Evolutionary conservation across 2,329 filamentous ascomycete species (phyloP).

Genomic region (Fusarium nisikadoi): DNA sequence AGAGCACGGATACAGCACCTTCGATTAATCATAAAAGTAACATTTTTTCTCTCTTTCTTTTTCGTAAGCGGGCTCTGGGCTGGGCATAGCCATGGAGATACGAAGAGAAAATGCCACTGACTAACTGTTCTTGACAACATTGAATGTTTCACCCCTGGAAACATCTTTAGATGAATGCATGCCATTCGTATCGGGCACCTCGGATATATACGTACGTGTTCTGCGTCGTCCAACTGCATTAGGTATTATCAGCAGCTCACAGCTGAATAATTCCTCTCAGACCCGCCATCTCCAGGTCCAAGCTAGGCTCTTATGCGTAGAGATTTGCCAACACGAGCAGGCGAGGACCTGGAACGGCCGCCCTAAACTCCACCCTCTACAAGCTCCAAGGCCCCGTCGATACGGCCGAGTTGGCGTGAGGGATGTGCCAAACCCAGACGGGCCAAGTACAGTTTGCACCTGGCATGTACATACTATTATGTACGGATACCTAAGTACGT

Average conservation of each 20-base stretch:
- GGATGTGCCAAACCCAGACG: conserved; percentile 15
- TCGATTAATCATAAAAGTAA: conserved; percentile 3
- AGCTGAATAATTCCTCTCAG: conserved; percentile 11
- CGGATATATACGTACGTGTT: background rate
- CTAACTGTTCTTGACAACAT: background rate
- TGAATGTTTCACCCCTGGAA: conserved; percentile 1
- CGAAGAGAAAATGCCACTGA: background rate
- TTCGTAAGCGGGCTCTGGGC: conserved; percentile 1
- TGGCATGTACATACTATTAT: background rate
- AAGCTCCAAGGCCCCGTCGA: background rate
- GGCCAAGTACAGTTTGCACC: conserved; percentile 24
- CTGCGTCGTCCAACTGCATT: background rate
- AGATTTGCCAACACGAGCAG: conserved; percentile 39
- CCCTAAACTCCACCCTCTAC: conserved; percentile 16
- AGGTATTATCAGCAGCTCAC: background rate
- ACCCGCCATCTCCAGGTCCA: background rate
- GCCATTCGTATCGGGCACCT: background rate
- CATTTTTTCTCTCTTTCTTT: background rate
- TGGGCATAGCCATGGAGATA: background rate
- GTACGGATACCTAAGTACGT: too few species aligned
- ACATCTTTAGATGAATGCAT: conserved; percentile 5
- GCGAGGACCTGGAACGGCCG: conserved; percentile 16
- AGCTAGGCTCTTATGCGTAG: background rate
- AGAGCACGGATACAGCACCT: background rate
- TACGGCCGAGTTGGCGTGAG: conserved; percentile 15